Conservation (phyloP, 768 basidiomycete genomes). For the Hypholoma fasciculare region DNA sequence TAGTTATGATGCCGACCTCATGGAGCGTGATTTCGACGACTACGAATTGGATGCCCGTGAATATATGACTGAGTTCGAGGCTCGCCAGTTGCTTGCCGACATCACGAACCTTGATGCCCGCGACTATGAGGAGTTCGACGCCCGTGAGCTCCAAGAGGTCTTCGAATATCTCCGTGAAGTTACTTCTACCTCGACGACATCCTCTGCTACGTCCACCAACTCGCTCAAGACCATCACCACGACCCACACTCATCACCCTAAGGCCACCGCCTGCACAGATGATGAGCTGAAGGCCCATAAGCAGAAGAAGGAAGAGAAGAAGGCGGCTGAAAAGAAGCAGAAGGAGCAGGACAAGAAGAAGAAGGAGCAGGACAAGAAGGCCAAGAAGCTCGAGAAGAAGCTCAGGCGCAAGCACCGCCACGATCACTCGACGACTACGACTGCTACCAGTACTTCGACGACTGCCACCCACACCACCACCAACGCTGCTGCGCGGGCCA, state of each 20-base stretch:
- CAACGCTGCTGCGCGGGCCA: constrained; percentile 2
- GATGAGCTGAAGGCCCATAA: constrained; percentile 13
- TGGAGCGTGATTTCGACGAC: constrained; percentile 18
- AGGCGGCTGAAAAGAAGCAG: constrained; percentile 11
- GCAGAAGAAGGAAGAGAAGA: constrained; percentile 10
- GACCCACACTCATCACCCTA: constrained; percentile 17
- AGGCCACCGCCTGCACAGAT: constrained; percentile 21
- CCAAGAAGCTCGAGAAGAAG: constrained; percentile 9
- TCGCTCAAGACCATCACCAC: constrained; percentile 14
- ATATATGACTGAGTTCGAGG: constrained; percentile 21
- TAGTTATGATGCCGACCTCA: constrained; percentile 19
- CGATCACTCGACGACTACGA: neutral
- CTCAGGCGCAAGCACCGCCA: constrained; percentile 1
- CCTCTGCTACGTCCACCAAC: constrained; percentile 2
- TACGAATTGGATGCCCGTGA: constrained; percentile 21
- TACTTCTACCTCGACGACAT: neutral
- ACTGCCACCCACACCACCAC: constrained; percentile 2
- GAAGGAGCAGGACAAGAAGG: constrained; percentile 14
- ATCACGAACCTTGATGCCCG: constrained; percentile 21
- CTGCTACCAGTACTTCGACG: constrained; percentile 1
- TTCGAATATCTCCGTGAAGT: constrained; percentile 18
- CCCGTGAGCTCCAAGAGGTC: constrained; percentile 24
- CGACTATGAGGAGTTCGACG: constrained; percentile 21
- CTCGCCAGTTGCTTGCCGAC: constrained; percentile 21
- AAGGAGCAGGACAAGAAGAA: constrained; percentile 15